Percentiles rank a stretch among this genome's conserved stretches.
phyloP scores from a whole-genome alignment of 192 early-diverging fungal genomes.

The Podila verticillata region DNA sequence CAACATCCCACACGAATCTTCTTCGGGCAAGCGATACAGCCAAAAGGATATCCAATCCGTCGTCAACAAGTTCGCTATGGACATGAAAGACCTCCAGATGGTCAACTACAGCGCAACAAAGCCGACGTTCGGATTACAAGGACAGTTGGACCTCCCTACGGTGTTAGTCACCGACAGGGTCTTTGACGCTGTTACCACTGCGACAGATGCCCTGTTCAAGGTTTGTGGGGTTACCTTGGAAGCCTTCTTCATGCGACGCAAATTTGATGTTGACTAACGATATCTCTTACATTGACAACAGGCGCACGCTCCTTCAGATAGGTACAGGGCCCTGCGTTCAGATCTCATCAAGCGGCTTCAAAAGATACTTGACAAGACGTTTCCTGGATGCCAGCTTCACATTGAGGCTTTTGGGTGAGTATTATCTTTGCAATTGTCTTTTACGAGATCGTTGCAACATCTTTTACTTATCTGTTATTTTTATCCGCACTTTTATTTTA shows the following conservation, averaged over 20 bases:
- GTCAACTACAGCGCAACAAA: neutral
- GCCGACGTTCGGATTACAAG: neutral
- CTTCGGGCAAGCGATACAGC: neutral
- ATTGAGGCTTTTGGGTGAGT: conserved; percentile 41
- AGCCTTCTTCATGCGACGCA: too few species aligned
- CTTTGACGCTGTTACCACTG: neutral
- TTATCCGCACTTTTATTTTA: neutral
- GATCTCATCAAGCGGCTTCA: conserved; percentile 22
- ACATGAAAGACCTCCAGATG: neutral
- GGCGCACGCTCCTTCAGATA: conserved; percentile 9
- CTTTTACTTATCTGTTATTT: neutral
- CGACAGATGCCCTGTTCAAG: neutral
- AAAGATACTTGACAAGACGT: conserved; percentile 10
- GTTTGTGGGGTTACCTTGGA: neutral
- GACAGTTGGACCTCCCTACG: neutral
- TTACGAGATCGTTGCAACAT: neutral
- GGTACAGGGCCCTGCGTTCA: conserved; percentile 7
- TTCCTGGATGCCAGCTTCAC: conserved; percentile 1
- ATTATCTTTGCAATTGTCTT: neutral
- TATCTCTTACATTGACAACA: neutral
- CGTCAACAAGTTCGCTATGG: neutral
- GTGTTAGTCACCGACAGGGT: neutral
- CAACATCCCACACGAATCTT: neutral
- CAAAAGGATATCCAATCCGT: neutral
- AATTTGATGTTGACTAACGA: neutral